phyloP scores from a whole-genome alignment of 495 filamentous ascomycete genomes.

The Aspergillus sparsus region DNA sequence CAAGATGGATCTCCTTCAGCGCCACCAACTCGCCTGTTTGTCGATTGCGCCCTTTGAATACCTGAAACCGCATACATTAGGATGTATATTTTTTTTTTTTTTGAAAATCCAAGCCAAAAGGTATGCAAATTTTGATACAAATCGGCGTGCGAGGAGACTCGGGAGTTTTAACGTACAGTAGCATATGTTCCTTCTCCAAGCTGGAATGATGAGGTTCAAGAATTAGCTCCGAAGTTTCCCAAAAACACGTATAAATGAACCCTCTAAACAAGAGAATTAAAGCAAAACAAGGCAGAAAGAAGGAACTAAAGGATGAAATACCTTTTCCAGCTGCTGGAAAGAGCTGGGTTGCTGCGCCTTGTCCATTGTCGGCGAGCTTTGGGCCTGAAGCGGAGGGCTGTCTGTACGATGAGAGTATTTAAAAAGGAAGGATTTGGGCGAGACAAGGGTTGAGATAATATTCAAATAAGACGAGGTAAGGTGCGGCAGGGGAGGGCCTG shows the following conservation, averaged over 20 bases:
- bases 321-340: constrained; percentile 97
- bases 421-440: constrained; percentile 44
- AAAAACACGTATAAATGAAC: background rate
- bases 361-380: constrained; percentile 62
- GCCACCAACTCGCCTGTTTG: constrained; percentile 95
- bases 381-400: constrained; percentile 13
- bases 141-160: constrained; percentile 2
- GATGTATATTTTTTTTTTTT: background rate
- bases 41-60: constrained; percentile 97
- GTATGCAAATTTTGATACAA: background rate
- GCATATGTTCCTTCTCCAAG: constrained; percentile 98
- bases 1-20: constrained; percentile 98
- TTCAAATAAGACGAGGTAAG: constrained; percentile 29
- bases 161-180: constrained; percentile 63
- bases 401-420: constrained; percentile 21
- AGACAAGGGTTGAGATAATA: constrained; percentile 38
- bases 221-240: background rate
- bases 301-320: constrained; percentile 23
- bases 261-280: background rate
- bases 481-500: constrained; percentile 13
- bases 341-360: constrained; percentile 88
- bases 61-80: constrained; percentile 52
- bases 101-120: no score
- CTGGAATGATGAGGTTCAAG: constrained; percentile 36
- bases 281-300: background rate